Base-by-base conservation (phyloP, 345 rosid genomes). In the Abelmoschus esculentus region DNA sequence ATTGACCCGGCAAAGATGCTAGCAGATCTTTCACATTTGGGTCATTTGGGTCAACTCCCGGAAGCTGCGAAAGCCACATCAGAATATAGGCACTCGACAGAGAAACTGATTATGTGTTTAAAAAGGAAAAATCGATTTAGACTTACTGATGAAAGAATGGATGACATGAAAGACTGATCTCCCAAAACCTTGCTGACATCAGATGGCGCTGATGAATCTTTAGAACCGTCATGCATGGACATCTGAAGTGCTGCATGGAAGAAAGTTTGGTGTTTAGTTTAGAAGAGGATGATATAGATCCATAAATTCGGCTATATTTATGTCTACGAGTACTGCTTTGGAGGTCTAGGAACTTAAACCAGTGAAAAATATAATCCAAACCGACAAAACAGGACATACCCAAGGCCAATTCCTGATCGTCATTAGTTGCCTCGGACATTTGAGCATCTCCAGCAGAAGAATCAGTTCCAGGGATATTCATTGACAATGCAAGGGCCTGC, bases 81-180 rank as follows among this genome's bases (percentile, higher is more conserved):
- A 72, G 56, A n/a, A 66, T 29, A 4, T 54, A 36, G 28, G 66
- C 11, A 54, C 40, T 36, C 28, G 42, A 72, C 46, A 17, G 58
- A 28, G 67, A 70, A 67, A 49, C 70, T 69, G n/a, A 13, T 34
- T 68, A 28, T 28, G 5, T 31, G 61, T 72, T 61, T 68, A 15
- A 1, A 10, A 22, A 18, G 57, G n/a, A 8, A 12, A 34, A 14
- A 14, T 18, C 9, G 13, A 38, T 11, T 42, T 40, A 40, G 18
- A 77, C 96, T 78, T 83, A 86, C 93, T 4, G 91, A 88, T 76
- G 90, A 80, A 50, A 90, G 85, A 53, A 90, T 82, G 53, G 96
- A 88, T 38, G 96, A 81, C 80, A 90, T 78, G 74, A 88, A 83
- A 13, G 89, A 84, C 76, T 88, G 89, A 76, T 90, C 93, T 60